Base-by-base conservation (phyloP, 371 early-diverging fungal species). In the Dichotomocladium elegans region DNA sequence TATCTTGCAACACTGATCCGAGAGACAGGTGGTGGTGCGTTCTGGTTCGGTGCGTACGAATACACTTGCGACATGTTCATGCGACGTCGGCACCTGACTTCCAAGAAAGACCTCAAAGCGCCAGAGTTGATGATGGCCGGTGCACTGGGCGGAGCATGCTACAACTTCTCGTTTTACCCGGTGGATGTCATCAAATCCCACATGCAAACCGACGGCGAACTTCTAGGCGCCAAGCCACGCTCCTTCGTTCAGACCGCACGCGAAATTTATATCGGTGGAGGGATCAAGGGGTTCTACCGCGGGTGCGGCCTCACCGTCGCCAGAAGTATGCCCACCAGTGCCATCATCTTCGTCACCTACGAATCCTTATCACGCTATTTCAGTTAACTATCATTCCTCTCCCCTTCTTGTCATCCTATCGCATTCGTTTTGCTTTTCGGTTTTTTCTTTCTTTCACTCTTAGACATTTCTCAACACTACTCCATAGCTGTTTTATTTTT, bases 21-120 rank as follows among this genome's bases (percentile, higher is more conserved):
- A 34, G 98, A 96, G 63, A 71, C 87, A 3, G 85, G 90, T n/a
- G 98, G 98, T 34, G 94, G 94, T 19, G 94, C 88, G 0, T 91
- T 88, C 12, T 98, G 97, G 96, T 98, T 98, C 63, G 96, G 97
- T 53, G 77, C 88, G 6, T 98, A 98, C 58, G 96, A 98, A 68
- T 69, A 84, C 28, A 74, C 82, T 1, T 87, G 89, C 54, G 74
- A 76, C 12, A 60, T 72, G 24, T 72, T 90, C 55, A 73, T 94
- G 14, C 53, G 28, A 10, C 35, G 44, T 9, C 58, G 44, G 1
- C 53, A 64, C 21, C 60, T 30, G 1, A 55, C 78, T 17, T 63
- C 76, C 21, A 88, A 88, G 51, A 65, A 72, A 11, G 85, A 86
- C 57, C 53, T 92, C 25, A 64, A 75, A 2, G 64, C 88, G 0